phyloP scores from a whole-genome alignment of 441 rosid genomes.

The Syzygium malaccense region DNA sequence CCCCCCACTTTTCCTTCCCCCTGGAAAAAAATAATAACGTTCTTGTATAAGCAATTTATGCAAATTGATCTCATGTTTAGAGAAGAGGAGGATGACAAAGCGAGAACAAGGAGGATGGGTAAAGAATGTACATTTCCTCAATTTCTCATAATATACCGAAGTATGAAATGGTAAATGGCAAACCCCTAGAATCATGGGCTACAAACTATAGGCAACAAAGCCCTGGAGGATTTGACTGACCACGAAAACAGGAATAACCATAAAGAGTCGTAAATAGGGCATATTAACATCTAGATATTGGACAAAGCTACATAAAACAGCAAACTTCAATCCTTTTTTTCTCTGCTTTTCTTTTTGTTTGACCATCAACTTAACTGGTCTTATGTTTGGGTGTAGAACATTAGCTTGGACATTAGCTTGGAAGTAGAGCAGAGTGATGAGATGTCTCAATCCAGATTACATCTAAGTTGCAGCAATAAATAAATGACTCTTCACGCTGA shows the following conservation, averaged over 20 bases:
- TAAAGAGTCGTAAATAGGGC: neutral
- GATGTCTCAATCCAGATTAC: neutral
- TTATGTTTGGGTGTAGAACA: neutral
- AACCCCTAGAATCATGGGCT: neutral
- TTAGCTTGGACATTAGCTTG: neutral
- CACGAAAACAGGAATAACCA: neutral
- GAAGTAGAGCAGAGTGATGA: neutral
- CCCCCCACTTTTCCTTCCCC: neutral
- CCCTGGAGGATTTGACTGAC: neutral
- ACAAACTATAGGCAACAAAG: neutral
- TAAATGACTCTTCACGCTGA: neutral
- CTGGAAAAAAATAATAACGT: neutral
- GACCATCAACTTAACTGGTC: neutral
- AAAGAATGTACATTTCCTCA: neutral
- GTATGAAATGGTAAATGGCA: neutral
- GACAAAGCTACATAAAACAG: neutral
- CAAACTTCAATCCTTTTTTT: neutral
- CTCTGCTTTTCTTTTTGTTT: neutral
- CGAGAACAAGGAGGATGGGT: neutral
- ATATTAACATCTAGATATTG: neutral
- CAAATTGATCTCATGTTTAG: neutral
- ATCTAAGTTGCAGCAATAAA: neutral
- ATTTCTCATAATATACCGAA: neutral
- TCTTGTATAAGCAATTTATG: neutral
- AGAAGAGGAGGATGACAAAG: neutral